Evolutionary conservation across 2,329 filamentous ascomycete species (phyloP).

Genomic region (Alternaria arborescens): DNA sequence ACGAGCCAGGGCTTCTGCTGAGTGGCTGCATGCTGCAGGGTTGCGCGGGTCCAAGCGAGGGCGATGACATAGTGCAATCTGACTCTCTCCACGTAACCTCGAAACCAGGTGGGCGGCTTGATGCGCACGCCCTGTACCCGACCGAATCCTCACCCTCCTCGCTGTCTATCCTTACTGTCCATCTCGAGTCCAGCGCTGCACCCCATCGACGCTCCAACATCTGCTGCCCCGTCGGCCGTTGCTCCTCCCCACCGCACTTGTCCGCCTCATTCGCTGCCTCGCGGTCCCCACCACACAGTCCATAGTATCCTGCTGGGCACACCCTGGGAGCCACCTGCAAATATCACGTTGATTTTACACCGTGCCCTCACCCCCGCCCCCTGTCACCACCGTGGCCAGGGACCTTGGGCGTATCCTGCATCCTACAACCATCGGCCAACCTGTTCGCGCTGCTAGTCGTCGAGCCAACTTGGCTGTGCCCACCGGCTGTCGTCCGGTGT

Average conservation of each 20-base stretch:
- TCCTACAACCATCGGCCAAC: constrained; percentile 25
- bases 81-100: constrained; percentile 13
- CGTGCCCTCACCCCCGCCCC: constrained; percentile 12
- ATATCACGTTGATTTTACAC: constrained; percentile 23
- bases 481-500: constrained; percentile 6
- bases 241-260: constrained; percentile 16
- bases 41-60: constrained; percentile 14
- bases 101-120: constrained; percentile 11
- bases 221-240: constrained; percentile 4
- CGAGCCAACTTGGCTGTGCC: constrained; percentile 17
- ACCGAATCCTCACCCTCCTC: constrained; percentile 7
- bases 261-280: constrained; percentile 23
- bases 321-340: constrained; percentile 21
- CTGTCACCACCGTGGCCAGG: constrained; percentile 25
- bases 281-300: constrained; percentile 11
- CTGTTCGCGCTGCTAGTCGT: constrained; percentile 22
- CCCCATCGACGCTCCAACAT: background rate
- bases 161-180: constrained; percentile 6
- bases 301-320: constrained; percentile 16
- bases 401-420: constrained; percentile 26
- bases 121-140: constrained; percentile 3
- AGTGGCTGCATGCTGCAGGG: constrained; percentile 9
- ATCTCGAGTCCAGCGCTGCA: constrained; percentile 4
- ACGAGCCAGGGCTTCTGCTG: background rate
- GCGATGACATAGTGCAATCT: constrained; percentile 22